These are phyloP conservation scores for Saturnispora sanitii DNA, from an alignment of 805 yeast species.

Conservation along the genomic window DNA sequence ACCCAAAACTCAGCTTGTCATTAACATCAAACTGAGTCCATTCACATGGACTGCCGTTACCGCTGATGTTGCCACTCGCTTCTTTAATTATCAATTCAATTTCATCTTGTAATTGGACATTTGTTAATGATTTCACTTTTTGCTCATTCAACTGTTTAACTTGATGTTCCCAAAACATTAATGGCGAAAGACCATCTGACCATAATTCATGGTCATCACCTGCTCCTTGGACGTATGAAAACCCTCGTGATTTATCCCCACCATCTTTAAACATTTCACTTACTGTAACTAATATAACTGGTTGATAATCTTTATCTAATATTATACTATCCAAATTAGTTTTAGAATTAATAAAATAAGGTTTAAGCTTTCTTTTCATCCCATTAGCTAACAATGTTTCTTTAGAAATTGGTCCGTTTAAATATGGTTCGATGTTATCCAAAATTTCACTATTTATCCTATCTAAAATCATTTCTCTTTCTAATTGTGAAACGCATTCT, in stretches of 20 bases:
- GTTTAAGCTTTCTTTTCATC: conserved; percentile 43
- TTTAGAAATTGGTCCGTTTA: conserved; percentile 10
- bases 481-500: conserved; percentile 45
- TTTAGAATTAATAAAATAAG: conserved; percentile 63
- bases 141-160: conserved; percentile 16
- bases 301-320: conserved; percentile 28
- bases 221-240: conserved; percentile 77
- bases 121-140: conserved; percentile 16
- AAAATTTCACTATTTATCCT: conserved; percentile 30
- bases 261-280: conserved; percentile 58
- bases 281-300: conserved; percentile 45
- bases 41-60: no score
- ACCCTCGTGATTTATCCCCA: conserved; percentile 35
- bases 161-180: conserved; percentile 44
- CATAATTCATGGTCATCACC: conserved; percentile 92
- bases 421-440: conserved; percentile 2
- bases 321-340: conserved; percentile 8
- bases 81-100: conserved; percentile 4
- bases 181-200: conserved; percentile 50
- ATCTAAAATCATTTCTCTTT: conserved; percentile 40
- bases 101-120: conserved; percentile 21
- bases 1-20: conserved; percentile 18
- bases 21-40: conserved; percentile 10
- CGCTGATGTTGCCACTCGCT: no score
- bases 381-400: conserved; percentile 21